Evolutionary conservation across 371 early-diverging fungal species (phyloP).

Genomic region (Mucor indicus): DNA sequence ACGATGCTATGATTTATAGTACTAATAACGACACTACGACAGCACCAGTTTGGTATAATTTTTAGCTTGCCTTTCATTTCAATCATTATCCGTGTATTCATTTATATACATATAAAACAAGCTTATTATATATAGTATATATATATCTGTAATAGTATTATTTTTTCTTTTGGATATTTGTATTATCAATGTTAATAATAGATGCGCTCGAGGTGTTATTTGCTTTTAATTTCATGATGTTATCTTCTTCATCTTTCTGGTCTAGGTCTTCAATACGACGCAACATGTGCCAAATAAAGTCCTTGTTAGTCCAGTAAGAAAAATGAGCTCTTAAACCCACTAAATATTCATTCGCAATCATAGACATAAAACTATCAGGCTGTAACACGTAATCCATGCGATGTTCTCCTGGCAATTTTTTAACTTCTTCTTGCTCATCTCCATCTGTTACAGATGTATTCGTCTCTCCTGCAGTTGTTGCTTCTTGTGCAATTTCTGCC

Average conservation of each 20-base stretch:
- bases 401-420: conserved; percentile 26
- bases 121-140: background rate
- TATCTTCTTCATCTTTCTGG: background rate
- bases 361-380: conserved; percentile 48
- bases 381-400: conserved; percentile 47
- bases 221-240: background rate
- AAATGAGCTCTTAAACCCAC: conserved; percentile 50
- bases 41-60: no score
- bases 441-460: background rate
- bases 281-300: conserved; percentile 48
- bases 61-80: no score
- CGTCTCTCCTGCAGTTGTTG: conserved; percentile 13
- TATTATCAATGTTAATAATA: conserved; percentile 8
- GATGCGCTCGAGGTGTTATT: background rate
- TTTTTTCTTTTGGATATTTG: conserved; percentile 1
- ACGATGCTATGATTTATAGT: no score
- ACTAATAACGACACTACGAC: no score
- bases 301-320: conserved; percentile 54
- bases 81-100: background rate
- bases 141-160: background rate
- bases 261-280: conserved; percentile 28
- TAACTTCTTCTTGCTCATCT: conserved; percentile 11
- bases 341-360: conserved; percentile 52
- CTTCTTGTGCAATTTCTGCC: conserved; percentile 33
- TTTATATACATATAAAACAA: background rate